phyloP scores from a whole-genome alignment of 176 grass and related monocot species.

The Canna indica region DNA sequence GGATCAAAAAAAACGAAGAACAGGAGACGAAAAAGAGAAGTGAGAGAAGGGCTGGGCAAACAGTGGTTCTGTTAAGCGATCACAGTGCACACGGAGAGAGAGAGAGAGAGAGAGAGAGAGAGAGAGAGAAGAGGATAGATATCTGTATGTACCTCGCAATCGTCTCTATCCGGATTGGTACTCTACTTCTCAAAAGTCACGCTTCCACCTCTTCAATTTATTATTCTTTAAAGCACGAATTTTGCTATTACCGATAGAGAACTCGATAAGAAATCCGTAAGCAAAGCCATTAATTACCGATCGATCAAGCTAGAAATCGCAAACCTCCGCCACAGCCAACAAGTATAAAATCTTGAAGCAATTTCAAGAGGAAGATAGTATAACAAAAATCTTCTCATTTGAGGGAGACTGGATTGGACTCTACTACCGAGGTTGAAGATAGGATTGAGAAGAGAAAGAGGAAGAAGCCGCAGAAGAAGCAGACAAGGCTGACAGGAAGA shows the following conservation, averaged over 20 bases:
- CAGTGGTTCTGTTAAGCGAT: background rate
- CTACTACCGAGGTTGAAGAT: slow-evolving; percentile 7
- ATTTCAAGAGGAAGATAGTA: background rate
- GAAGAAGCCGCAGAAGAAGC: background rate
- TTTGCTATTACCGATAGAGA: background rate
- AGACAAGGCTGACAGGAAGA: slow-evolving; percentile 11
- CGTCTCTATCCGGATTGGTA: background rate
- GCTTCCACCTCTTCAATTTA: background rate
- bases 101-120: background rate
- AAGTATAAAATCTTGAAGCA: background rate
- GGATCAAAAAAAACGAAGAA: background rate
- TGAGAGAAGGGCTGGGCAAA: background rate
- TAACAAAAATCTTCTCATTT: background rate
- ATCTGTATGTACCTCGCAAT: background rate
- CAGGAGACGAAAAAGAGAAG: background rate
- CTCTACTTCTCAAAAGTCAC: background rate
- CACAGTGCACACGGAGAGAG: background rate
- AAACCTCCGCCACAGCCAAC: background rate
- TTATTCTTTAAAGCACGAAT: background rate
- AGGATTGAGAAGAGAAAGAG: background rate
- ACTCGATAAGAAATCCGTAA: background rate
- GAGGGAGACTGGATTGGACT: background rate
- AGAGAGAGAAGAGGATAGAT: background rate
- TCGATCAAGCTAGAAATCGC: background rate
- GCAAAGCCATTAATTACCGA: background rate